A percentile compares a stretch with the other conserved stretches of the same genome.
phyloP scores from a whole-genome alignment of 768 basidiomycete genomes.

The Grammothele lineata region DNA sequence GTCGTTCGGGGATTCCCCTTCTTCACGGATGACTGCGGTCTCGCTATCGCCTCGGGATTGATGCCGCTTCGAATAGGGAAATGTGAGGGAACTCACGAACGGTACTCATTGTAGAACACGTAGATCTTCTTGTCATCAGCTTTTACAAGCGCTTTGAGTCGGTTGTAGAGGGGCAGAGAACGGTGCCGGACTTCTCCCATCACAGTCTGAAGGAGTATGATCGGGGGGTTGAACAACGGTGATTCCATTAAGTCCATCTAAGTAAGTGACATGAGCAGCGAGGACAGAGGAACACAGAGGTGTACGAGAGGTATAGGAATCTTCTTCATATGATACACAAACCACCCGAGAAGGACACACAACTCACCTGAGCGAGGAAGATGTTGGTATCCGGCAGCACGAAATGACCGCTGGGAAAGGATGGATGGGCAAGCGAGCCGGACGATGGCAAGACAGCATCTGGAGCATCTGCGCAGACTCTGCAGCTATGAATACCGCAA shows the following conservation, averaged over 20 bases:
- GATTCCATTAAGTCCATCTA: slow-evolving; percentile 96
- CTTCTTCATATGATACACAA: too few relatives aligned
- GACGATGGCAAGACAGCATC: slow-evolving; percentile 49
- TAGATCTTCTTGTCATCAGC: slow-evolving; percentile 83
- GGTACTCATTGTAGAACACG: slow-evolving; percentile 85
- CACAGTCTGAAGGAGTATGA: slow-evolving; percentile 92
- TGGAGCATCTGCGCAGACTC: slow-evolving; percentile 44
- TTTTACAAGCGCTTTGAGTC: slow-evolving; percentile 78
- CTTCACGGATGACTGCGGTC: slow-evolving; percentile 73
- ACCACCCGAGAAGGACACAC: not conserved
- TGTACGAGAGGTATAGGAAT: too few relatives aligned
- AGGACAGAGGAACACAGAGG: not conserved
- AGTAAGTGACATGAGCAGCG: not conserved
- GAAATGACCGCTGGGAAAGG: slow-evolving; percentile 68
- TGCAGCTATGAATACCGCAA: slow-evolving; percentile 77
- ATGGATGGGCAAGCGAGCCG: slow-evolving; percentile 55
- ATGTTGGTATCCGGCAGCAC: slow-evolving; percentile 94
- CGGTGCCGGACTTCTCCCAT: slow-evolving; percentile 95
- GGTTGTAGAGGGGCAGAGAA: slow-evolving; percentile 88
- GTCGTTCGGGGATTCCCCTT: slow-evolving; percentile 86
- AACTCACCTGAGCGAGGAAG: slow-evolving; percentile 77
- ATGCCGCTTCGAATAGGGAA: not conserved
- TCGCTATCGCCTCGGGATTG: slow-evolving; percentile 42
- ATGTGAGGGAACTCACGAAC: slow-evolving; percentile 50
- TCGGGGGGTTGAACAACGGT: slow-evolving; percentile 64